Evolutionary conservation across 1,139 yeast genomes (phyloP), one percentile per base, ranked within the genome.

Genomic region (Blastobotrys aristatus): DNA sequence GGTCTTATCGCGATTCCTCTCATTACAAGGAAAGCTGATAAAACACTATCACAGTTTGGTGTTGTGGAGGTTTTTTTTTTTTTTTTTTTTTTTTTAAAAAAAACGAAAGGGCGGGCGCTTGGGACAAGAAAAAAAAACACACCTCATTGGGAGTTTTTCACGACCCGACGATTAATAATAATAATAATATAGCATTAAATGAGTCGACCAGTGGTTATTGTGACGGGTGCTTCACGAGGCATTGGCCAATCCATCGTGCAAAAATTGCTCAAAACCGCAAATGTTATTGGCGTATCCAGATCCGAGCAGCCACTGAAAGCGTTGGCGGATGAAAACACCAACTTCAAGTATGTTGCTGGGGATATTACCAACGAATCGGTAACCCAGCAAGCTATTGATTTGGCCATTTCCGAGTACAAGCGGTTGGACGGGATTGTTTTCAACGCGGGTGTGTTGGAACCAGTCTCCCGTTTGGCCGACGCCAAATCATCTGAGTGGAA

Each of bases 391-490:
- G 76, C 84, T 0, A 72, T 84, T 14, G 64, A 68, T 0, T 48
- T 66, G 20, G 82, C 90, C 0, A 57, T 76, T 10, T 53, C 61
- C 4, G 71, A 71, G 50, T 82, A 76, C 60, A 92, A 89, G 2
- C 69, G 71, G 29, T 68, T 92, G 40, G 80, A 85, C 58, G 79
- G 92, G 0, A 64, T 88, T 5, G 75, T 92, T 40, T 82, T 89
- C 50, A 90, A 92, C 67, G 97, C 97, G 2, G 97, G 97, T 2
- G 79, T 83, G 0, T 68, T 92, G 51, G 90, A 81, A 22, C 96
- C 97, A 0, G 95, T 90, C 3, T 76, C 76, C 6, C 67, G 73
- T 22, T 64, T 88, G 35, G 80, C 60, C 17, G 61, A 64, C 36
- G 74, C 81, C 5, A 68, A 76, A 44, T 62, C 82, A 2, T 66